A percentile compares a stretch with the other conserved stretches of the same genome.
Evolutionary conservation across 2,329 filamentous ascomycete genomes (phyloP).

Genomic region (Sordariomycetes sp.): DNA sequence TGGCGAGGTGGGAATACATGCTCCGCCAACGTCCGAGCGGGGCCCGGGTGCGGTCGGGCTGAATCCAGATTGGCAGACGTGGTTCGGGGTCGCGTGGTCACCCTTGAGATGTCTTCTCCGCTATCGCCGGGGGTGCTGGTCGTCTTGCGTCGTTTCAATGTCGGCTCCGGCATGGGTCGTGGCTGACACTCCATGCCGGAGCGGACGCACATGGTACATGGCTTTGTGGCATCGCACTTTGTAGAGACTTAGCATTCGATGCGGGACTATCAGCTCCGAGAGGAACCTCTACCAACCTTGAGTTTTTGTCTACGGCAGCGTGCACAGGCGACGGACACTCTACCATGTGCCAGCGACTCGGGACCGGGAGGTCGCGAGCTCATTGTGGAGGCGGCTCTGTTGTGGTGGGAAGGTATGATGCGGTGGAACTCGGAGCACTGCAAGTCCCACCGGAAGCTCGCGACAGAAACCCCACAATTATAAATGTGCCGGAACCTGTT

Average conservation of each 20-base stretch:
- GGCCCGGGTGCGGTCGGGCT: neutral
- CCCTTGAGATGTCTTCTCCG: neutral
- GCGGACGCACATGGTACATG: slow-evolving; percentile 6
- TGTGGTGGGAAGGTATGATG: neutral
- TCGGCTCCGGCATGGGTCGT: neutral
- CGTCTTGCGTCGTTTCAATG: slow-evolving; percentile 1
- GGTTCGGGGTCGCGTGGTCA: slow-evolving; percentile 1
- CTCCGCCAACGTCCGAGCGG: neutral
- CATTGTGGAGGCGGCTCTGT: neutral
- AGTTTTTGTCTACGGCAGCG: slow-evolving; percentile 6
- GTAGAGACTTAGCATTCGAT: neutral
- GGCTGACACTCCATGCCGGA: slow-evolving; percentile 5
- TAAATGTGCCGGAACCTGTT: neutral
- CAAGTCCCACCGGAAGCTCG: slow-evolving; percentile 4
- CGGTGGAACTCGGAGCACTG: neutral
- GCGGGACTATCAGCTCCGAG: neutral
- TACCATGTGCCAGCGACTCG: neutral
- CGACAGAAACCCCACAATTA: neutral
- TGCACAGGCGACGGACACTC: slow-evolving; percentile 5
- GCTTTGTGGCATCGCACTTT: slow-evolving; percentile 6
- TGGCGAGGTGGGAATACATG: neutral
- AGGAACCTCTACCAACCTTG: slow-evolving; percentile 1
- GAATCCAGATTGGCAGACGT: neutral
- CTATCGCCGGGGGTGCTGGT: neutral
- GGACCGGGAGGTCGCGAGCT: slow-evolving; percentile 1